Evolutionary conservation across 2,329 filamentous ascomycete genomes (phyloP).

Genomic region (Plectosphaerella cucumerina): DNA sequence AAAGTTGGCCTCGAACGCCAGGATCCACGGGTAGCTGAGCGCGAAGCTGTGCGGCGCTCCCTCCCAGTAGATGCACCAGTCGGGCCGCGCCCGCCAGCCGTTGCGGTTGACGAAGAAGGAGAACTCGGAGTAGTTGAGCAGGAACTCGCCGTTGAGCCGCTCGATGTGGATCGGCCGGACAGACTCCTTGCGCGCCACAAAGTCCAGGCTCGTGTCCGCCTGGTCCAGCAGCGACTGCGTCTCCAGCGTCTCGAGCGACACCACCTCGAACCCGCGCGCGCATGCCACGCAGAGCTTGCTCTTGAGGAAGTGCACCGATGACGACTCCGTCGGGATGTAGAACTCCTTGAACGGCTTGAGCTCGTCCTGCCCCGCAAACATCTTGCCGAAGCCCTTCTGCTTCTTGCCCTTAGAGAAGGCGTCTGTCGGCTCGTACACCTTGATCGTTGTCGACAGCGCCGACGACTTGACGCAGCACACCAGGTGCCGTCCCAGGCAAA

Average conservation of each 20-base stretch:
- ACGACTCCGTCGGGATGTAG: conserved; percentile 97
- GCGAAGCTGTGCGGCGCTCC: conserved; percentile 89
- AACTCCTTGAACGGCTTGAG: conserved; percentile 98
- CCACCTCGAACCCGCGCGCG: conserved; percentile 92
- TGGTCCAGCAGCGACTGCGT: conserved; percentile 96
- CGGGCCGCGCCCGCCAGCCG: conserved; percentile 90
- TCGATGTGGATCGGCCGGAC: conserved; percentile 97
- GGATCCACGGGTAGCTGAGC: conserved; percentile 91
- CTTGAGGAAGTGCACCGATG: conserved; percentile 94
- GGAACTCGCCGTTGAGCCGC: conserved; percentile 91
- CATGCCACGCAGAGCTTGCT: conserved; percentile 96
- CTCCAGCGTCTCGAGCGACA: conserved; percentile 94
- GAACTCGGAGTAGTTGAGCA: conserved; percentile 97
- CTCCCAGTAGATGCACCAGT: conserved; percentile 98
- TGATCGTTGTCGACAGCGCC: conserved; percentile 90
- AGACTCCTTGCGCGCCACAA: conserved; percentile 89
- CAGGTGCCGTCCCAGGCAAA: conserved; percentile 88
- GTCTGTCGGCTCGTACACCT: conserved; percentile 98
- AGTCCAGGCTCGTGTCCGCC: conserved; percentile 95
- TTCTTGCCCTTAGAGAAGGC: conserved; percentile 91
- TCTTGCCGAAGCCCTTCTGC: conserved; percentile 91
- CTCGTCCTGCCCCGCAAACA: conserved; percentile 95
- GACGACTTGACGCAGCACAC: conserved; percentile 97
- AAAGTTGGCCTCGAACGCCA: conserved; percentile 96
- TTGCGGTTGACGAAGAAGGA: conserved; percentile 99